Base-by-base conservation (phyloP, 2,329 filamentous ascomycete species). In the Alternaria gaisen region DNA sequence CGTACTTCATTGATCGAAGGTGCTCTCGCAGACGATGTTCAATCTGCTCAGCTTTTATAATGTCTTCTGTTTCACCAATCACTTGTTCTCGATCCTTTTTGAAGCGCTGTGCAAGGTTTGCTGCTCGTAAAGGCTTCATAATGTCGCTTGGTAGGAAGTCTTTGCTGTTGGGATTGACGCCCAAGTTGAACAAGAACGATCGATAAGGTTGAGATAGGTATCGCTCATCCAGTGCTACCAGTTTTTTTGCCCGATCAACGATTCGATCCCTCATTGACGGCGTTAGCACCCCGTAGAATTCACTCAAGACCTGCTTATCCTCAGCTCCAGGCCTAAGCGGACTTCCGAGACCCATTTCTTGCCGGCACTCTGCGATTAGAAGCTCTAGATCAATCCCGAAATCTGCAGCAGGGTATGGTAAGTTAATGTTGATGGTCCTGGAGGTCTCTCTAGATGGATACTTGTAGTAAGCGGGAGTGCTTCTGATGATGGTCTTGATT, bases 141-240 rank as follows among this genome's bases (percentile, higher is more conserved):
- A 75, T 68, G 36, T 75, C 72, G 52, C 73, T 69, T 12, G 72
- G 68, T 18, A 75, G 61, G 43, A 73, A 20, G 24, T 62, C 58
- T 44, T 30, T 66, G 53, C 50, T 52, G 28, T n/a, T 28, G 12
- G 53, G 41, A 47, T 56, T 50, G 22, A 75, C 57, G n/a, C 68
- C 66, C n/a, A 76, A 22, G 22, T 54, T 34, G 4, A 46, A 7
- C 7, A 71, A 60, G 28, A 75, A 60, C 14, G 44, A 16, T 5
- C 26, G 28, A 32, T 61, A 68, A 14, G 56, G 24, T 16, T 66
- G 41, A 3, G 58, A 20, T 5, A 74, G 53, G 38, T 60, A 62
- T 6, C 41, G 56, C 16, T 51, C 44, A 58, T 75, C 57, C 3
- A 60, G 41, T 34, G 53, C 50, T 22, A 72, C 67, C 3, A 76